Conservation (phyloP, 2,329 filamentous ascomycete species). For the Fusarium brevicatenulatum region DNA sequence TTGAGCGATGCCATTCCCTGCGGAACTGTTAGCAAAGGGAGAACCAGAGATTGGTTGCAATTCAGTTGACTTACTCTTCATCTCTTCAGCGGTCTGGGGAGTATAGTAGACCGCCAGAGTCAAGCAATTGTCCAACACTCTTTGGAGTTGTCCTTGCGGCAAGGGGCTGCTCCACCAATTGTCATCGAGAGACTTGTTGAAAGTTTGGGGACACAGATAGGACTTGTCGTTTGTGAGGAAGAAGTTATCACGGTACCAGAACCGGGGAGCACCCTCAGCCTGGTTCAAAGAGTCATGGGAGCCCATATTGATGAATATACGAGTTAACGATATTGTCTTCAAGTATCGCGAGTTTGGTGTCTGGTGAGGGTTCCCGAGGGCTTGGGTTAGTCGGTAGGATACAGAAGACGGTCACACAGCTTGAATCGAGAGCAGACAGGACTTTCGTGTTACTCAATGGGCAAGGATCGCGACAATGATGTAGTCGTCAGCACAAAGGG, state of each 20-base stretch:
- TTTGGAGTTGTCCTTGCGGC: conserved; percentile 58
- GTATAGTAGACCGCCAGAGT: conserved; percentile 68
- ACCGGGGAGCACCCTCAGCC: conserved; percentile 49
- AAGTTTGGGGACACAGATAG: conserved; percentile 62
- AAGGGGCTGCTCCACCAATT: conserved; percentile 69
- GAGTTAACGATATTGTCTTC: not conserved
- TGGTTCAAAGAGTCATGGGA: conserved; percentile 41
- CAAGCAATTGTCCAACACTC: conserved; percentile 66
- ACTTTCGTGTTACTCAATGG: conserved; percentile 7
- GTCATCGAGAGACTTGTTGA: conserved; percentile 67
- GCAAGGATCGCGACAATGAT: conserved; percentile 28
- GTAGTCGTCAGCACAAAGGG: conserved; percentile 33
- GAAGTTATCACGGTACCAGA: conserved; percentile 65
- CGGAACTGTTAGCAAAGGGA: conserved; percentile 8
- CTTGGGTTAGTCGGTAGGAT: not conserved
- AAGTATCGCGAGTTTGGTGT: not conserved
- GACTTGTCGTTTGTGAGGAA: conserved; percentile 69
- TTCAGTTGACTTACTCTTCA: conserved; percentile 48
- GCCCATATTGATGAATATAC: conserved; percentile 39
- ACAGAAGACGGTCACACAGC: not conserved
- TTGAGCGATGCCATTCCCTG: conserved; percentile 48
- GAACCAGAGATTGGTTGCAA: not conserved
- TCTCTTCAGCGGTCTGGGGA: conserved; percentile 51
- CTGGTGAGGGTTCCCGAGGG: not conserved
- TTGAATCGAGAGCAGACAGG: not conserved